Conservation (phyloP, 2,329 filamentous ascomycete genomes). For the Cladosporium oxysporum region DNA sequence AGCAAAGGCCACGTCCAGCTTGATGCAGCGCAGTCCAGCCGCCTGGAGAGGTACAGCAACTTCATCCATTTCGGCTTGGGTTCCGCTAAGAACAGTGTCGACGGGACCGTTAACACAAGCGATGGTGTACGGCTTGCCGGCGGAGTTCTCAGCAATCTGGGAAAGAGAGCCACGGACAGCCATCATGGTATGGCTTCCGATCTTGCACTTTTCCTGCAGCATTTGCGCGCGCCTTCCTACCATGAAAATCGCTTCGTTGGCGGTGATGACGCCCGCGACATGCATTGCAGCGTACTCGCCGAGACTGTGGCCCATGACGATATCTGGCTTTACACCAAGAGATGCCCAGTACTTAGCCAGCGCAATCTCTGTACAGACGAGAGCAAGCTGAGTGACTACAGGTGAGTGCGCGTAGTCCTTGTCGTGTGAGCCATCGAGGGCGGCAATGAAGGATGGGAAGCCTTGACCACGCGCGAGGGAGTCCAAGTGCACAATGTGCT, state of each 20-base stretch:
- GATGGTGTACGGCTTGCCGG: conserved; percentile 21
- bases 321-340: conserved; percentile 33
- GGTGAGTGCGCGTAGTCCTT: conserved; percentile 23
- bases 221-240: conserved; percentile 40
- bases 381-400: conserved; percentile 42
- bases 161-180: conserved; percentile 25
- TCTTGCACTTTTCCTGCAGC: conserved; percentile 30
- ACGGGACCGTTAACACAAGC: conserved; percentile 33
- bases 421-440: conserved; percentile 24
- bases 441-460: conserved; percentile 37
- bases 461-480: conserved; percentile 31
- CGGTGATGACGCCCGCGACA: conserved; percentile 46
- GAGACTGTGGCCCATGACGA: conserved; percentile 44
- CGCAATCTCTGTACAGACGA: conserved; percentile 46
- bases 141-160: conserved; percentile 16
- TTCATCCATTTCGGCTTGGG: conserved; percentile 22
- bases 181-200: conserved; percentile 34
- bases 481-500: conserved; percentile 37
- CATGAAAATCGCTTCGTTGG: conserved; percentile 38
- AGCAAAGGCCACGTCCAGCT: conserved; percentile 32
- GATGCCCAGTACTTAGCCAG: conserved; percentile 33
- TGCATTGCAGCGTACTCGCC: conserved; percentile 75
- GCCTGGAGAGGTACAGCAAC: conserved; percentile 17
- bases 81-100: conserved; percentile 31
- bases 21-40: conserved; percentile 13